Evolutionary conservation across 345 rosid species (phyloP).

Genomic region (Moricandia moricandioides): DNA sequence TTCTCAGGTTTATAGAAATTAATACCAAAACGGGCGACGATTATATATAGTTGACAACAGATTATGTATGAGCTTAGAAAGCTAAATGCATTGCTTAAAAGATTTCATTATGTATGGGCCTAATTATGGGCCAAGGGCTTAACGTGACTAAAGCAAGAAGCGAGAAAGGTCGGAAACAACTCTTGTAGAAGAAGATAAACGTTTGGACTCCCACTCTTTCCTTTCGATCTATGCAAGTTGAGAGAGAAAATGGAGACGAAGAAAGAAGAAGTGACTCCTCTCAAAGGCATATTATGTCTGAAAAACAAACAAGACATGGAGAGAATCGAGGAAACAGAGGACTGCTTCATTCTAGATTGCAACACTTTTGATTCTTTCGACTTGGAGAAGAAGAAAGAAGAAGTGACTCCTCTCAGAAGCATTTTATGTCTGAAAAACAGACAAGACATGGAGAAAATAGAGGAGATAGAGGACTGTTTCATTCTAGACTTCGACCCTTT

Average conservation of each 20-base stretch:
- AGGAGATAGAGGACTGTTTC: slow-evolving; percentile 47
- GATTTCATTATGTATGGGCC: not conserved
- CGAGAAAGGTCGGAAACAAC: not conserved
- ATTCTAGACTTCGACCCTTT: slow-evolving; percentile 61
- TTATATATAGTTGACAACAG: not conserved
- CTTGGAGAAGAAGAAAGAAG: not conserved
- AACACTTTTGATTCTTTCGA: slow-evolving; percentile 44
- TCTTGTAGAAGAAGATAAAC: not conserved
- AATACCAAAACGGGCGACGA: not conserved
- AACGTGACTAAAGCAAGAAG: not conserved
- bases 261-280: not conserved
- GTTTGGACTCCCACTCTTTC: not conserved
- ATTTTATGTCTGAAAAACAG: not conserved
- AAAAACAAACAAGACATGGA: slow-evolving; percentile 25
- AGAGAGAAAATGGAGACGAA: not conserved
- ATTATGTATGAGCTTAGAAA: not conserved
- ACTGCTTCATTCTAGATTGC: slow-evolving; percentile 65
- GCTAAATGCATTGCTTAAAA: not conserved
- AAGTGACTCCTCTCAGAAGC: not conserved
- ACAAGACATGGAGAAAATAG: slow-evolving; percentile 26
- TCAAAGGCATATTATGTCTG: not conserved
- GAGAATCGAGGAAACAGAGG: slow-evolving; percentile 26
- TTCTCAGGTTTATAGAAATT: not conserved
- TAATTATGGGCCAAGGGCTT: not conserved
- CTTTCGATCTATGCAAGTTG: not conserved